Conservation (phyloP, 768 basidiomycete genomes). For the Suillus lakei region DNA sequence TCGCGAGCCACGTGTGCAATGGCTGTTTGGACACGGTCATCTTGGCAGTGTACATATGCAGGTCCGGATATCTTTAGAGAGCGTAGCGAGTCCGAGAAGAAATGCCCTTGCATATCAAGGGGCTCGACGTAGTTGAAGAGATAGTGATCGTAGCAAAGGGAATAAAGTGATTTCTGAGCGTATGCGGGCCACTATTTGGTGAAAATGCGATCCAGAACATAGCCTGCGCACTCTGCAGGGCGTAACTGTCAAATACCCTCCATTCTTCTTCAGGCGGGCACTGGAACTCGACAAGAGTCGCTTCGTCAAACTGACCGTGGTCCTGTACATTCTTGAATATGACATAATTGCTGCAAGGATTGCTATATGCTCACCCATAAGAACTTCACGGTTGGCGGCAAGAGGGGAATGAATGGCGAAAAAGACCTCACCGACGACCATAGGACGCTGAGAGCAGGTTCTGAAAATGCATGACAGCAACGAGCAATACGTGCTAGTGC, state of each 20-base stretch:
- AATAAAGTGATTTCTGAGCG: background rate
- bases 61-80: constrained; percentile 16
- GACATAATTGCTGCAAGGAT: background rate
- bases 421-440: constrained; percentile 24
- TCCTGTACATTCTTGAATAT: background rate
- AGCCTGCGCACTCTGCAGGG: constrained; percentile 19
- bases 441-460: constrained; percentile 17
- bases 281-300: constrained; percentile 8
- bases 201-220: constrained; percentile 7
- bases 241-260: constrained; percentile 20
- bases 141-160: background rate
- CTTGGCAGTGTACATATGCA: constrained; percentile 15
- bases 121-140: background rate
- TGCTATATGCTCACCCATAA: constrained; percentile 16
- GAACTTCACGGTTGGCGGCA: constrained; percentile 15
- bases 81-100: constrained; percentile 21
- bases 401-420: constrained; percentile 17
- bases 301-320: background rate
- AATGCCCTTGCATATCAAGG: background rate
- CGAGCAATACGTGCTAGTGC: constrained; percentile 12
- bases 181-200: constrained; percentile 12
- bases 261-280: constrained; percentile 20
- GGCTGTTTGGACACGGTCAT: constrained; percentile 22
- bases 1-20: constrained; percentile 20
- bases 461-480: constrained; percentile 15